Percentiles rank a stretch among this genome's conserved stretches.
Conservation (phyloP, 805 yeast genomes). For the Monosporozyma yasuniensis region DNA sequence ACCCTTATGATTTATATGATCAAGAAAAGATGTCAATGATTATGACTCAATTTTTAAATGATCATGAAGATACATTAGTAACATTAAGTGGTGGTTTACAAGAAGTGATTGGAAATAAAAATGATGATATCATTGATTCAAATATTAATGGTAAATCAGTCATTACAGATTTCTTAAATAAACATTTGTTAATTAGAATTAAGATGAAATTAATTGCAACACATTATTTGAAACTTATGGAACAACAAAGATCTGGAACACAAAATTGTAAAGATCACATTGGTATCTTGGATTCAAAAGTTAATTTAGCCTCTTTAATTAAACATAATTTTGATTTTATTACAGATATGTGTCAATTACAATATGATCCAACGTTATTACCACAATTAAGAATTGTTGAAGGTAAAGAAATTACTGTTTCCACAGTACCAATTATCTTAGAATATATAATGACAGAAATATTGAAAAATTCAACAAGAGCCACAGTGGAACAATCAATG, state of each 20-base stretch:
- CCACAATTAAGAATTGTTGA: conserved; percentile 30
- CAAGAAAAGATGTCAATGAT: conserved; percentile 45
- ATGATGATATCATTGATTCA: conserved; percentile 21
- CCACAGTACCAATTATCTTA: conserved; percentile 79
- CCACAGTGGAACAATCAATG: conserved; percentile 63
- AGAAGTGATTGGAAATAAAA: conserved; percentile 36
- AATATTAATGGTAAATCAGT: neutral
- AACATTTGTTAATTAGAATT: conserved; percentile 75
- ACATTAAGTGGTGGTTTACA: conserved; percentile 73
- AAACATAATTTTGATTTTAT: conserved; percentile 62
- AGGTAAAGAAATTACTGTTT: conserved; percentile 52
- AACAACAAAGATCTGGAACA: conserved; percentile 7
- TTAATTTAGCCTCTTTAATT: conserved; percentile 58
- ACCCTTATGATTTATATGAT: conserved; percentile 43
- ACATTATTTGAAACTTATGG: conserved; percentile 67
- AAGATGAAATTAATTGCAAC: conserved; percentile 80
- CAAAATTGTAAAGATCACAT: conserved; percentile 19
- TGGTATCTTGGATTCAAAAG: conserved; percentile 59
- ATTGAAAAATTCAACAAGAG: conserved; percentile 78
- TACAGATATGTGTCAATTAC: conserved; percentile 71
- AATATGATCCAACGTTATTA: conserved; percentile 73
- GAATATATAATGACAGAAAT: conserved; percentile 84
- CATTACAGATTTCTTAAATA: conserved; percentile 47
- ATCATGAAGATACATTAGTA: conserved; percentile 80
- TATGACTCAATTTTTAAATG: conserved; percentile 52